These are phyloP conservation scores for Avena atlantica DNA, from an alignment of 176 grass and related monocot species.

Conservation along the genomic window DNA sequence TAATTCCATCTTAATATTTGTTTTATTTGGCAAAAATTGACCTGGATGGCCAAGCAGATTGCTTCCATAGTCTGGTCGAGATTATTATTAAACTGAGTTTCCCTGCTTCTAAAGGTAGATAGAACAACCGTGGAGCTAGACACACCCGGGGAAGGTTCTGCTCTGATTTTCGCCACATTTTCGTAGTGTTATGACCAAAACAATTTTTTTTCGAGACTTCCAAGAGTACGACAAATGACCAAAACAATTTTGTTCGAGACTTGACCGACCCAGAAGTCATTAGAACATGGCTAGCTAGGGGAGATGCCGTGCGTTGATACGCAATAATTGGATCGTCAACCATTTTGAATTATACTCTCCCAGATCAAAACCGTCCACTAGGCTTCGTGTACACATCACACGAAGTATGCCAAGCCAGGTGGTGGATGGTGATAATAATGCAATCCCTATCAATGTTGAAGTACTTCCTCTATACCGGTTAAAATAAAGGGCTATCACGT, in stretches of 20 bases:
- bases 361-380: neutral
- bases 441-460: neutral
- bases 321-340: neutral
- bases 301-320: neutral
- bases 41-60: too few species aligned
- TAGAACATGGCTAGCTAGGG: neutral
- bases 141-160: neutral
- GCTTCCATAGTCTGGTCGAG: too few species aligned
- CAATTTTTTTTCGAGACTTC: neutral
- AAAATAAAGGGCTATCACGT: too few species aligned
- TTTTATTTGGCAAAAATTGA: neutral
- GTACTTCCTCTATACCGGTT: too few species aligned
- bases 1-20: neutral
- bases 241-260: neutral
- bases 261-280: neutral
- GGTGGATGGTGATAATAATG: neutral
- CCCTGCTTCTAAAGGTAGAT: neutral
- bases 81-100: too few species aligned
- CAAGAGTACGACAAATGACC: neutral
- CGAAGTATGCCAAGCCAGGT: neutral
- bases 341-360: neutral
- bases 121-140: neutral
- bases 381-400: neutral
- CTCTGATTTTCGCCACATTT: neutral
- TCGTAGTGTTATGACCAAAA: neutral